Percentiles rank a stretch among this genome's conserved stretches.
phyloP scores from a whole-genome alignment of 2,329 filamentous ascomycete genomes.

The Alternaria triticina region DNA sequence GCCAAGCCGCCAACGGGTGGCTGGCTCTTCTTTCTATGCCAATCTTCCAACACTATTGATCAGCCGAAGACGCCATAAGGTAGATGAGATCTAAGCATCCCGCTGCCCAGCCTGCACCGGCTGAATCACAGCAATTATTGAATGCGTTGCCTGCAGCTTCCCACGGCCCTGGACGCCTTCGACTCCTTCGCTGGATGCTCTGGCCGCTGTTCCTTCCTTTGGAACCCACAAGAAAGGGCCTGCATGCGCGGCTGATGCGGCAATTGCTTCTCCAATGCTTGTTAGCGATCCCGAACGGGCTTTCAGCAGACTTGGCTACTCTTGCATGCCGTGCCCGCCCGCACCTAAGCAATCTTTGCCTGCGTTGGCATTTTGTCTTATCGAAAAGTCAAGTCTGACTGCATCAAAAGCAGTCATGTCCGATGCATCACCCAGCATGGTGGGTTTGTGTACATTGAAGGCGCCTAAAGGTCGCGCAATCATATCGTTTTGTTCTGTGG shows the following conservation, averaged over 20 bases:
- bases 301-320: slow-evolving; percentile 6
- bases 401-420: background rate
- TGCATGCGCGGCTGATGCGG: slow-evolving; percentile 9
- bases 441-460: background rate
- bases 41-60: slow-evolving; percentile 3
- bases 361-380: background rate
- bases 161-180: background rate
- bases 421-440: background rate
- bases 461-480: slow-evolving; percentile 4
- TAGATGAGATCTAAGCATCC: background rate
- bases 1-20: slow-evolving; percentile 5
- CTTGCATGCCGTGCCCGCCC: slow-evolving; percentile 1
- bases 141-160: background rate
- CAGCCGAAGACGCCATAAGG: background rate
- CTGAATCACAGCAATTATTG: slow-evolving; percentile 10
- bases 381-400: slow-evolving; percentile 1
- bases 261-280: slow-evolving; percentile 13
- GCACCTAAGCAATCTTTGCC: slow-evolving; percentile 5
- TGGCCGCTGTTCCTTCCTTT: slow-evolving; percentile 2
- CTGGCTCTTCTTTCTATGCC: slow-evolving; percentile 4
- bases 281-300: background rate
- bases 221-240: background rate
- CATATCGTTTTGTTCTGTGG: background rate
- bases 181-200: background rate
- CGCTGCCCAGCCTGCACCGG: background rate